Base-by-base conservation (phyloP, 1,284 basidiomycete genomes). In the Cryptococcus neoformans region DNA sequence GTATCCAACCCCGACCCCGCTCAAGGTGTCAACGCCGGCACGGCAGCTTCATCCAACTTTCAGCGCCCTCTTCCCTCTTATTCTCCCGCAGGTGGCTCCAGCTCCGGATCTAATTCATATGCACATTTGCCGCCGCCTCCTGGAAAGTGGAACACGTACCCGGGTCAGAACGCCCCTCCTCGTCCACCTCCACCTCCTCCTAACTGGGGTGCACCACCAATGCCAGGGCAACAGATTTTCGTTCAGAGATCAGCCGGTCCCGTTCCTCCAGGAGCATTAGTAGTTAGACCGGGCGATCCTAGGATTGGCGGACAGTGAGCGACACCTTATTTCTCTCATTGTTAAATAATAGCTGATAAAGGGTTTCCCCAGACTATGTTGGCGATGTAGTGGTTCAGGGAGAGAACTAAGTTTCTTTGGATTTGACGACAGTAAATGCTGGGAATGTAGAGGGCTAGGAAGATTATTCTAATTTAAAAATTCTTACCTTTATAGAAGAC, bases 291-390 rank as follows among this genome's bases (percentile, higher is more conserved):
- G 7, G 74, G 74, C 34, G 73, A 76, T 64, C 74, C 74, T 6
- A 57, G 73, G 38, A 69, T 76, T n/a, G 74, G 74, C 7, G 74
- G 74, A 49, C 48, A 57, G 72, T 73, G 59, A 69, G 72, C 66
- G 3, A 10, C 36, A 38, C 28, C 14, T 41, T 45, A 8, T 2
- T 40, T 4, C 12, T 6, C 42, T 6, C 46, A 11, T 14, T 2
- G 11, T 9, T 11, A 28, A 36, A 44, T 14, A 38, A 16, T 6
- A 10, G 44, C 56, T 59, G 49, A 55, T 51, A 5, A 14, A 36
- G 4, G 28, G 28, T 28, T 28, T 28, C 28, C 7, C 35, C 51
- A 74, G 73, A 12, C 49, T 65, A 14, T 76, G 74, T 51, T 62
- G 59, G 35, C 47, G 63, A 16, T 76, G 74, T 54, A 62, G 66